These are phyloP conservation scores for Gigaspora rosea DNA, from an alignment of 192 early-diverging fungal species.

Conservation along the genomic window DNA sequence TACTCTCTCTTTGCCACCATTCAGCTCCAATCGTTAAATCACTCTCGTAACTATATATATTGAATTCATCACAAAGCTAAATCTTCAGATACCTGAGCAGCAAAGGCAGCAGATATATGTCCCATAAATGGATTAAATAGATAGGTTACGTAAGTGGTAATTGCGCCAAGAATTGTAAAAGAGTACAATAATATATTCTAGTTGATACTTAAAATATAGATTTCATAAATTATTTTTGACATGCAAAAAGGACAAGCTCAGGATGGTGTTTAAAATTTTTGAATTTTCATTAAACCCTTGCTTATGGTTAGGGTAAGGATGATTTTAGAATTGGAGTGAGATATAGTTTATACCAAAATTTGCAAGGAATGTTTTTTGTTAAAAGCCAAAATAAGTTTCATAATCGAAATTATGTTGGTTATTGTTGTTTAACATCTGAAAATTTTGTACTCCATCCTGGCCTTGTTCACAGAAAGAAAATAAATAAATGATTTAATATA, in stretches of 20 bases:
- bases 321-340: too few relatives aligned
- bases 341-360: too few relatives aligned
- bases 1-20: conserved; percentile 59
- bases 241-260: too few relatives aligned
- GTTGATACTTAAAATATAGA: conserved; percentile 52
- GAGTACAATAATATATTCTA: conserved; percentile 69
- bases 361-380: too few relatives aligned
- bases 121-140: conserved; percentile 93
- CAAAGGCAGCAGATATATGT: conserved; percentile 82
- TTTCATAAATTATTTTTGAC: not conserved
- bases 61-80: conserved; percentile 84
- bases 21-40: conserved; percentile 89
- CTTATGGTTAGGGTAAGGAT: too few relatives aligned
- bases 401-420: too few relatives aligned
- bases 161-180: conserved; percentile 39
- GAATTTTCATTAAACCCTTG: too few relatives aligned
- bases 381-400: too few relatives aligned
- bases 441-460: too few relatives aligned
- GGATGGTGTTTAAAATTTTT: too few relatives aligned
- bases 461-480: too few relatives aligned
- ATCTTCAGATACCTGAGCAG: conserved; percentile 70
- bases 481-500: conserved; percentile 17
- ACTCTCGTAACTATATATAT: conserved; percentile 87
- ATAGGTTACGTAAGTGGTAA: conserved; percentile 61
- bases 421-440: too few relatives aligned